phyloP scores from a whole-genome alignment of 2,329 filamentous ascomycete species.

The Microdochium trichocladiopsis region DNA sequence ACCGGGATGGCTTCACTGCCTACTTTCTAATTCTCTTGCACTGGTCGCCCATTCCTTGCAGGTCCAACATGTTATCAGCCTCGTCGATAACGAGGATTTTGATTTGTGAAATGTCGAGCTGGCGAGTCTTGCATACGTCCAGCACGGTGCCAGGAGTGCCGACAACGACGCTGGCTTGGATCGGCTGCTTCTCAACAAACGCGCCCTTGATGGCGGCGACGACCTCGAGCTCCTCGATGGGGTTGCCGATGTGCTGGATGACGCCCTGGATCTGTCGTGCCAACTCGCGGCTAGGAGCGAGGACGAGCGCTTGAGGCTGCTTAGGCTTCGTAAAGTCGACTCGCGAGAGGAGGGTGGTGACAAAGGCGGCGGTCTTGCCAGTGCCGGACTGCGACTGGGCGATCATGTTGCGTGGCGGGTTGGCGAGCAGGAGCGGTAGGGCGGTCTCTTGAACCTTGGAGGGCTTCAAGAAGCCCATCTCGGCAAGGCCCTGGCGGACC shows the following conservation, averaged over 20 bases:
- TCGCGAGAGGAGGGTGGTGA: conserved; percentile 83
- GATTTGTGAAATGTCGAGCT: conserved; percentile 65
- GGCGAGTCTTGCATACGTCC: conserved; percentile 73
- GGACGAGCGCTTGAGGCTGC: conserved; percentile 76
- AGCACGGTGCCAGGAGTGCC: conserved; percentile 91
- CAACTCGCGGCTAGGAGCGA: conserved; percentile 90
- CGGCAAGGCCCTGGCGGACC: conserved; percentile 67
- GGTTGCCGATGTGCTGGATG: conserved; percentile 75
- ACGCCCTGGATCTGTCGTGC: conserved; percentile 91
- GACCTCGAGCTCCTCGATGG: conserved; percentile 68
- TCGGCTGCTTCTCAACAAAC: conserved; percentile 58
- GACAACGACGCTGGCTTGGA: conserved; percentile 75
- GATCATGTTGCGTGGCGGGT: conserved; percentile 91
- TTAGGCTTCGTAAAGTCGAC: conserved; percentile 64
- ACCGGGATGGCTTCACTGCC: conserved; percentile 20
- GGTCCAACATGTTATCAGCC: conserved; percentile 97
- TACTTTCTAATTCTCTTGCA: conserved; percentile 84
- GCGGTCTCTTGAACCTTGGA: conserved; percentile 98
- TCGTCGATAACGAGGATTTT: conserved; percentile 89
- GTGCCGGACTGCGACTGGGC: conserved; percentile 99
- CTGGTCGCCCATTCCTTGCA: conserved; percentile 91
- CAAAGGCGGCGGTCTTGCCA: conserved; percentile 95
- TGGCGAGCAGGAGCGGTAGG: conserved; percentile 75
- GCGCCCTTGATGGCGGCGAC: conserved; percentile 79
- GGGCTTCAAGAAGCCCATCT: conserved; percentile 86